A percentile compares a stretch with the other conserved stretches of the same genome.
phyloP scores from a whole-genome alignment of 257 asterid genomes.

The Fraxinus excelsior region DNA sequence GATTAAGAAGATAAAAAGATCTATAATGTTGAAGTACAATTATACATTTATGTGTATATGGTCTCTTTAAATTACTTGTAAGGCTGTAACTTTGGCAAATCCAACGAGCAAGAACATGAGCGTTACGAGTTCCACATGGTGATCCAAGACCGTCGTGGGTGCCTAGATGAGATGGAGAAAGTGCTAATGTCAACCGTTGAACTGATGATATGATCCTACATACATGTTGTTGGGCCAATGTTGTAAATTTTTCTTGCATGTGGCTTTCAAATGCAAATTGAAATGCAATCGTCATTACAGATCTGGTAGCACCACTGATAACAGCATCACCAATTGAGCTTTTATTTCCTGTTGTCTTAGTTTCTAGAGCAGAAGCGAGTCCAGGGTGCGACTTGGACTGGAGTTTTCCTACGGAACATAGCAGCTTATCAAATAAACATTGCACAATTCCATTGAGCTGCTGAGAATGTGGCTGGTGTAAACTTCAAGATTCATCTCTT shows the following conservation, averaged over 20 bases:
- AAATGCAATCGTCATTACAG: conserved; percentile 82
- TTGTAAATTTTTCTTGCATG: conserved; percentile 79
- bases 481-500: neutral
- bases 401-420: conserved; percentile 53
- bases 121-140: conserved; percentile 77
- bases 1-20: neutral
- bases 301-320: conserved; percentile 49
- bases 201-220: conserved; percentile 83
- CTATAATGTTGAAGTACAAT: neutral
- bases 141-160: conserved; percentile 58
- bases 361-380: conserved; percentile 85
- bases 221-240: conserved; percentile 83
- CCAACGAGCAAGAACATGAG: conserved; percentile 81
- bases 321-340: conserved; percentile 36
- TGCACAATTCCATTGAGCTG: too few relatives aligned
- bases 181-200: conserved; percentile 88
- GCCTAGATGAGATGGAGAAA: conserved; percentile 69
- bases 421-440: neutral
- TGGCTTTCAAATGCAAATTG: conserved; percentile 83
- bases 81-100: conserved; percentile 84
- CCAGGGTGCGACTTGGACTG: conserved; percentile 86
- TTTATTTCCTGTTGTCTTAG: conserved; percentile 60
- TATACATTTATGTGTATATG: neutral
- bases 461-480: neutral
- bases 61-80: conserved; percentile 32